These are phyloP conservation scores for Sequoiadendron giganteum DNA, from an alignment of 75 land plant species.

Conservation along the genomic window DNA sequence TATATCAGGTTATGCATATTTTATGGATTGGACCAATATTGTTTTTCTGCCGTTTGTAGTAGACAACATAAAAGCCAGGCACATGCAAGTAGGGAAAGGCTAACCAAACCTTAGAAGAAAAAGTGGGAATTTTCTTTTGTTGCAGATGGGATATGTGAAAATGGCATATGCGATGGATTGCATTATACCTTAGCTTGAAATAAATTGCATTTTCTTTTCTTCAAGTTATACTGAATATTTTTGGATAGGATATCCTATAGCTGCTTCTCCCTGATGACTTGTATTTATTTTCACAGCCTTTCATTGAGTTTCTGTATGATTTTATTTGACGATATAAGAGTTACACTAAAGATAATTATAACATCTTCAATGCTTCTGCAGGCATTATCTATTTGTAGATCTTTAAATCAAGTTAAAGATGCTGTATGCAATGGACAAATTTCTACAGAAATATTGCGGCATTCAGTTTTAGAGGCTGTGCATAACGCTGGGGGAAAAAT, in stretches of 20 bases:
- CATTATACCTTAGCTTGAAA: background rate
- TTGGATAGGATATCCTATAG: background rate
- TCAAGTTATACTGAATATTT: background rate
- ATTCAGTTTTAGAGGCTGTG: constrained; percentile 38
- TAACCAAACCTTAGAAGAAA: background rate
- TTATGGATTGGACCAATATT: background rate
- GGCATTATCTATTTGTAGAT: constrained; percentile 80
- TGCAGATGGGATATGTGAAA: background rate
- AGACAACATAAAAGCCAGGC: background rate
- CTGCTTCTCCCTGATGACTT: background rate
- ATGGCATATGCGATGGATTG: background rate
- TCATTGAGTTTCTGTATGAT: background rate
- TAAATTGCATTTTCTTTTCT: background rate
- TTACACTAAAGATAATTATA: background rate
- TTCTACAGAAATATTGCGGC: constrained; percentile 39
- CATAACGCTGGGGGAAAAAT: constrained; percentile 69
- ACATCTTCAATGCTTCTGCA: constrained; percentile 12
- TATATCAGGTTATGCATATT: background rate
- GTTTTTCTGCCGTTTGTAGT: background rate
- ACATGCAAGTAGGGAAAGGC: background rate
- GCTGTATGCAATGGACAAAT: constrained; percentile 56
- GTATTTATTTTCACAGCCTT: background rate
- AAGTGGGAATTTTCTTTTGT: background rate
- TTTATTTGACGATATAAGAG: background rate
- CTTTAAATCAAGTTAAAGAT: constrained; percentile 61